Percentiles rank a stretch among this genome's conserved stretches.
These are phyloP conservation scores for Aureobasidium sp. DNA, from an alignment of 2,329 filamentous ascomycete species.

Conservation along the genomic window DNA sequence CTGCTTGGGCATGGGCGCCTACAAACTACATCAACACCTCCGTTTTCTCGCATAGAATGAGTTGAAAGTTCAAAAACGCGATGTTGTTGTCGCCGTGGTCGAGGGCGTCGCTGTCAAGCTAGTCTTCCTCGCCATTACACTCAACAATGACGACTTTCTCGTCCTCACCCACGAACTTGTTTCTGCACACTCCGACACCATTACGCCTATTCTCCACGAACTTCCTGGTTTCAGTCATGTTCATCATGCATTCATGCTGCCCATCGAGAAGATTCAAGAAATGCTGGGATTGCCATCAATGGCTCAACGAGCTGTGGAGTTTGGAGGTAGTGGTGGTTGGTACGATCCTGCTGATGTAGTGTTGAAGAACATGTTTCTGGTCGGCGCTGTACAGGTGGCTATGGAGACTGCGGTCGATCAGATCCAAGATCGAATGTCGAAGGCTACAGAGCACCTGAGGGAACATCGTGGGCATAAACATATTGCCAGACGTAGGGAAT, in stretches of 20 bases:
- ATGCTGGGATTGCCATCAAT: neutral
- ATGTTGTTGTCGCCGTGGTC: neutral
- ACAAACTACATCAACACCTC: neutral
- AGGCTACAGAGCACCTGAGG: neutral
- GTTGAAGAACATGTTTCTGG: conserved; percentile 7
- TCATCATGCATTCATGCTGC: neutral
- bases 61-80: neutral
- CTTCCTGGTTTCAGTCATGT: neutral
- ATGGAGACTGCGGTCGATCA: conserved; percentile 4
- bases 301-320: neutral
- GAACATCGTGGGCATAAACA: neutral
- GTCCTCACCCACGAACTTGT: conserved; percentile 3
- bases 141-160: conserved; percentile 3
- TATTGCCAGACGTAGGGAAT: neutral
- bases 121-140: neutral
- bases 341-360: neutral
- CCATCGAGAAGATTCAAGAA: conserved; percentile 3
- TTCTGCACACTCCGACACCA: neutral
- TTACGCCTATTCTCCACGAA: neutral
- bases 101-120: conserved; percentile 1
- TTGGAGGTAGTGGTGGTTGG: neutral
- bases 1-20: neutral
- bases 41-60: neutral
- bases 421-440: neutral
- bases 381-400: neutral